phyloP scores from a whole-genome alignment of 495 filamentous ascomycete species.

The Amniculicola lignicola region DNA sequence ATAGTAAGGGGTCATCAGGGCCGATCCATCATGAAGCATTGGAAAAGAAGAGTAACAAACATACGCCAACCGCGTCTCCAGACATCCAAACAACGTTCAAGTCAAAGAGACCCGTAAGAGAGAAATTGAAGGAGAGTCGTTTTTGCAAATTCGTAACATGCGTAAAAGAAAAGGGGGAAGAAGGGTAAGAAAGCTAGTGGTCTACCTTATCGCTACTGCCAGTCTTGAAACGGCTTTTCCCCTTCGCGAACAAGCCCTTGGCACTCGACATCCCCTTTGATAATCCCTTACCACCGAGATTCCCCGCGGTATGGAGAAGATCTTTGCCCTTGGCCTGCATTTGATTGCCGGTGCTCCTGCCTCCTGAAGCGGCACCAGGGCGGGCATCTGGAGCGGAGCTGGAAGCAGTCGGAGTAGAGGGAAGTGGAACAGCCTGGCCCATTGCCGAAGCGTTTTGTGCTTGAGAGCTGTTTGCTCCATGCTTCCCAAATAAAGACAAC shows the following conservation, averaged over 20 bases:
- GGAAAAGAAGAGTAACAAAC: conserved; percentile 2
- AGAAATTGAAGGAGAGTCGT: not conserved
- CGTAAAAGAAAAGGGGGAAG: conserved; percentile 3
- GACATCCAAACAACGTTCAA: conserved; percentile 9
- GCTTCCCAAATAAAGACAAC: conserved; percentile 29
- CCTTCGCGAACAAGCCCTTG: conserved; percentile 83
- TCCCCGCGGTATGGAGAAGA: conserved; percentile 72
- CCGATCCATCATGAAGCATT: conserved; percentile 5
- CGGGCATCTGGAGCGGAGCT: not conserved
- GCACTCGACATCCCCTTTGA: conserved; percentile 73
- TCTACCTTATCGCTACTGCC: conserved; percentile 74
- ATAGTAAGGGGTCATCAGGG: conserved; percentile 6
- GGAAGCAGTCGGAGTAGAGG: conserved; percentile 9
- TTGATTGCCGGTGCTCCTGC: conserved; percentile 20
- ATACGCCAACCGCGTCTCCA: conserved; percentile 1
- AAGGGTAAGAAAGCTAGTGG: conserved; percentile 48
- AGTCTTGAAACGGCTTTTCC: conserved; percentile 71
- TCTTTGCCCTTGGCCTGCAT: conserved; percentile 67
- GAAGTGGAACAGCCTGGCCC: conserved; percentile 15
- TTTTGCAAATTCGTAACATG: conserved; percentile 11
- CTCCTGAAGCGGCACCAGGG: not conserved
- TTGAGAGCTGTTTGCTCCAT: conserved; percentile 4
- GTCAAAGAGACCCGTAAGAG: conserved; percentile 9
- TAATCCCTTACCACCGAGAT: conserved; percentile 64
- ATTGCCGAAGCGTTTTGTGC: conserved; percentile 2